phyloP scores from a whole-genome alignment of 1,139 yeast genomes.

The Diutina scorzettiae region DNA sequence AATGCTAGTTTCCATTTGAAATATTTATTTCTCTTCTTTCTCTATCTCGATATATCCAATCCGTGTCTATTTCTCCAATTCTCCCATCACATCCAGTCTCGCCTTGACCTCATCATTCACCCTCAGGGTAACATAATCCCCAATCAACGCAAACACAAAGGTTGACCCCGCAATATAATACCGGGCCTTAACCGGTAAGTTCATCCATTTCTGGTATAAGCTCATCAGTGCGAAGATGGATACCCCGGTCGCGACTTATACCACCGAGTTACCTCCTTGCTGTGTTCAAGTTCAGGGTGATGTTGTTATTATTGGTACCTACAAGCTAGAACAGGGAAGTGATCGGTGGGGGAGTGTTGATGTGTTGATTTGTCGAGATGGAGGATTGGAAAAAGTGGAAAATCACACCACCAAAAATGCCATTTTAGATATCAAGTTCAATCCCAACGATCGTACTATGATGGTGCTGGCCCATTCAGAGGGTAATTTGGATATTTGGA shows the following conservation, averaged over 20 bases:
- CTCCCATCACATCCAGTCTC: slow-evolving; percentile 26
- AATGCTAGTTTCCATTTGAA: too few species aligned
- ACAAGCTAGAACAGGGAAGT: slow-evolving; percentile 49
- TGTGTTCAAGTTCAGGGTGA: slow-evolving; percentile 50
- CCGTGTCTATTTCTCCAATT: too few species aligned
- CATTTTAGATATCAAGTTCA: slow-evolving; percentile 60
- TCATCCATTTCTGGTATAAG: slow-evolving; percentile 34
- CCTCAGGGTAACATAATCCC: slow-evolving; percentile 36
- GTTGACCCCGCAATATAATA: slow-evolving; percentile 45
- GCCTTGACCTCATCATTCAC: slow-evolving; percentile 35
- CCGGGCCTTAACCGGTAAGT: slow-evolving; percentile 38
- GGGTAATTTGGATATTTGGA: slow-evolving; percentile 65
- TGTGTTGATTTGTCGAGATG: slow-evolving; percentile 17
- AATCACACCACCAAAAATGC: slow-evolving; percentile 43
- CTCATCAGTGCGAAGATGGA: slow-evolving; percentile 16
- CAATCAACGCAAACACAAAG: slow-evolving; percentile 36
- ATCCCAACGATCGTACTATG: slow-evolving; percentile 36
- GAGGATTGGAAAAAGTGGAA: slow-evolving; percentile 15
- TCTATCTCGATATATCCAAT: too few species aligned
- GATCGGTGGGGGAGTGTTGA: slow-evolving; percentile 67
- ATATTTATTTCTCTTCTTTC: too few species aligned
- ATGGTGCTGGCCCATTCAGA: slow-evolving; percentile 69
- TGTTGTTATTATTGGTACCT: slow-evolving; percentile 61
- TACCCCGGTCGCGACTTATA: not conserved
- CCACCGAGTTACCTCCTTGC: slow-evolving; percentile 60